phyloP scores from a whole-genome alignment of 441 rosid species.

The Dalechampia spathulata region DNA sequence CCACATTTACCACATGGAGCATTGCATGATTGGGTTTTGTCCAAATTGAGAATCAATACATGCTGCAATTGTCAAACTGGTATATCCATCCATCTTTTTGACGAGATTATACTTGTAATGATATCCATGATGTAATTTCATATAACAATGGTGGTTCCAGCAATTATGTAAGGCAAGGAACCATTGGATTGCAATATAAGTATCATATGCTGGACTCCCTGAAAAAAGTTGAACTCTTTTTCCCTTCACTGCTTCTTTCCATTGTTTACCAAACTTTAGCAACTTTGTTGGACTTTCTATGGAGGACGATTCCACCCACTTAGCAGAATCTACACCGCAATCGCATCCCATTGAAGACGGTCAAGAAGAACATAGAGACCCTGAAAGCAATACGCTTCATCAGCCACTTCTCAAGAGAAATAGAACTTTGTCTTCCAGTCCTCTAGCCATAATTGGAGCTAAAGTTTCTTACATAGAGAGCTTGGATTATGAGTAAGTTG shows the following conservation, averaged over 20 bases:
- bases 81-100: no score
- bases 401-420: constrained; percentile 73
- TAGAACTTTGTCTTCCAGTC: constrained; percentile 65
- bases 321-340: constrained; percentile 20
- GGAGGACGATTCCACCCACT: constrained; percentile 43
- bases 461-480: constrained; percentile 85
- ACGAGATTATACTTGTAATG: no score
- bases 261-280: background rate
- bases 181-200: no score
- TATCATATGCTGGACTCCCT: no score
- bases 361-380: constrained; percentile 52
- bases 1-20: no score
- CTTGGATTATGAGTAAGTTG: constrained; percentile 77
- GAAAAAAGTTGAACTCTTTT: no score
- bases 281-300: constrained; percentile 19
- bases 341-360: constrained; percentile 17
- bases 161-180: no score
- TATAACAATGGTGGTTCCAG: no score
- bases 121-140: no score
- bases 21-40: no score
- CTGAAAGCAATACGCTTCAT: constrained; percentile 52
- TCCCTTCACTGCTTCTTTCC: background rate
- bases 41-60: no score
- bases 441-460: constrained; percentile 77
- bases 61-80: no score